These are phyloP conservation scores for Pestalotiopsis sp. DNA, from an alignment of 2,329 filamentous ascomycete genomes.

Conservation along the genomic window DNA sequence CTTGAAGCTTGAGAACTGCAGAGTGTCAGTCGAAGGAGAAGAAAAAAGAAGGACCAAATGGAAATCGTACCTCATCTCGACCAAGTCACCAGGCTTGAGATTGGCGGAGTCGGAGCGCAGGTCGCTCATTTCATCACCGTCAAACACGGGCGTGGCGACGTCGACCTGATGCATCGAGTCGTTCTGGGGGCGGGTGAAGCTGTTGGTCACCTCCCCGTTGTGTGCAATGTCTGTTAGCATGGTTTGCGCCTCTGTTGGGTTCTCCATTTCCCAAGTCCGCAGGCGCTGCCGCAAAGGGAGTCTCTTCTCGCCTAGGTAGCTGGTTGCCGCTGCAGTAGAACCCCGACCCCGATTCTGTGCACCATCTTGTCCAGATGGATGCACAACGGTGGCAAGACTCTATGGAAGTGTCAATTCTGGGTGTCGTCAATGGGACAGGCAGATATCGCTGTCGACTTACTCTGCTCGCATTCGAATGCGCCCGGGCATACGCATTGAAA, in stretches of 20 bases:
- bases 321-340: background rate
- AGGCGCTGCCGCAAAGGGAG: conserved; percentile 43
- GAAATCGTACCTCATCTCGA: conserved; percentile 46
- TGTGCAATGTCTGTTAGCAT: conserved; percentile 32
- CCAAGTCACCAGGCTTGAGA: conserved; percentile 48
- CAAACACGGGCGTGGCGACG: conserved; percentile 33
- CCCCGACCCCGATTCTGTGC: background rate
- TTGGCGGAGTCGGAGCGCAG: conserved; percentile 33
- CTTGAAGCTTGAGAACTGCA: conserved; percentile 39
- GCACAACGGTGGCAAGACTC: conserved; percentile 30
- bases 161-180: conserved; percentile 30
- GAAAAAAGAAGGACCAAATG: background rate
- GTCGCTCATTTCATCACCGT: conserved; percentile 39
- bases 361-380: conserved; percentile 14
- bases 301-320: background rate
- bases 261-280: conserved; percentile 42
- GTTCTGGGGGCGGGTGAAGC: conserved; percentile 37
- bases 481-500: background rate
- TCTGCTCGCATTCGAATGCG: background rate
- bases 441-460: background rate
- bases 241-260: conserved; percentile 27
- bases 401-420: background rate
- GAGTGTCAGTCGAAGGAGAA: background rate
- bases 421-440: background rate
- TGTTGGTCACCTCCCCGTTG: conserved; percentile 33